Base-by-base conservation (phyloP, 495 filamentous ascomycete species). In the Jackrogersella multiformis region DNA sequence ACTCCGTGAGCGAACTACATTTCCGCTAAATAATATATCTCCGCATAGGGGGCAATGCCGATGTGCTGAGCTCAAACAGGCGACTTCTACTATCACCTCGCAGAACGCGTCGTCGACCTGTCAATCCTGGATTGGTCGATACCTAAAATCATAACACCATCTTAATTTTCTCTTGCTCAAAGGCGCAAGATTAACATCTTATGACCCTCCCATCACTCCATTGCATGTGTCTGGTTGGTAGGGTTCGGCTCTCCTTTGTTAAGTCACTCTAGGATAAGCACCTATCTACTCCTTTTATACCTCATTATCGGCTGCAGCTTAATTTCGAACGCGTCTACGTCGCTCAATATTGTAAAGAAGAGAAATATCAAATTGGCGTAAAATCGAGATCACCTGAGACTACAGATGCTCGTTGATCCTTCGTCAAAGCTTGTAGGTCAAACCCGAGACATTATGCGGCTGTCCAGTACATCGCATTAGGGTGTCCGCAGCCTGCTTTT, bases 71-170 rank as follows among this genome's bases (percentile, higher is more conserved):
- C 36, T 56, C 30, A 9, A 57, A 20, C 42, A 38, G 39, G 24
- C 26, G 28, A 34, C n/a, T n/a, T 56, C 56, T 56, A 7, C 30
- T 28, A 34, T 58, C 52, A 36, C 61, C 36, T 56, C 44, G 56
- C 52, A 58, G 45, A 35, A 30, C 13, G 23, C 24, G 26, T 34
- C 18, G 24, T 45, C 49, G 35, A 67, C 30, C 49, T 26, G 41
- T 56, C 39, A 45, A 34, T 16, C 34, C 35, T 24, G 20, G 64
- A 68, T 68, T 68, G 64, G 57, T 30, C 20, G 21, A 39, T 36
- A 10, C 20, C 39, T 18, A 32, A 35, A 21, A 44, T 18, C 51
- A 42, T 13, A 35, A 28, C 38, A 36, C 59, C 56, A 5, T 57
- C 28, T 36, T 39, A 30, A 16, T 42, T 18, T 26, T 20, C 15